phyloP scores from a whole-genome alignment of 2,329 filamentous ascomycete genomes.

The Arachnomyces sp. region DNA sequence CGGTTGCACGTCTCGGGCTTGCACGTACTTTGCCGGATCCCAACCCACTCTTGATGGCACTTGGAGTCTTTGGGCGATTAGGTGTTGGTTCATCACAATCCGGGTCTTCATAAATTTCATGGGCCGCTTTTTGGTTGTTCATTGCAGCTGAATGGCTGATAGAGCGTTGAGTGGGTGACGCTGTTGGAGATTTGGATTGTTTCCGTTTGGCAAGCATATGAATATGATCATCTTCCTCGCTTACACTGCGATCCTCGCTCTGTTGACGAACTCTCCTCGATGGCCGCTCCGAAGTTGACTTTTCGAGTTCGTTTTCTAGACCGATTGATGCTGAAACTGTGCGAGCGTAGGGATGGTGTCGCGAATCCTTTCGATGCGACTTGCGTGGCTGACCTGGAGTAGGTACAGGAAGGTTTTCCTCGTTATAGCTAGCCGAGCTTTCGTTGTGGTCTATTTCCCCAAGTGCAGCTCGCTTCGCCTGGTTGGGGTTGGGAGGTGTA shows the following conservation, averaged over 20 bases:
- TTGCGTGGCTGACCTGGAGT: slow-evolving; percentile 95
- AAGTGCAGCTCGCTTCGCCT: slow-evolving; percentile 73
- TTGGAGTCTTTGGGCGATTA: slow-evolving; percentile 40
- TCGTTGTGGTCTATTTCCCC: slow-evolving; percentile 87
- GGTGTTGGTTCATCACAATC: slow-evolving; percentile 53
- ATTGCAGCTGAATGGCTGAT: slow-evolving; percentile 69
- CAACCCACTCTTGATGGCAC: slow-evolving; percentile 46
- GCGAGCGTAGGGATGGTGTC: slow-evolving; percentile 65
- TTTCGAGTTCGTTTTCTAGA: slow-evolving; percentile 24
- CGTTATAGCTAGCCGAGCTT: slow-evolving; percentile 39
- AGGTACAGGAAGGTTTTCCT: slow-evolving; percentile 88
- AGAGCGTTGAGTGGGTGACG: slow-evolving; percentile 58
- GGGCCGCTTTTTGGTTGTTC: slow-evolving; percentile 57
- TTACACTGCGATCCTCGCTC: slow-evolving; percentile 55
- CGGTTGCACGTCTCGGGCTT: slow-evolving; percentile 40
- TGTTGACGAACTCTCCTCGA: slow-evolving; percentile 48
- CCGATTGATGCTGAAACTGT: slow-evolving; percentile 42
- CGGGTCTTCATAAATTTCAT: slow-evolving; percentile 57
- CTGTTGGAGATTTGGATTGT: slow-evolving; percentile 55
- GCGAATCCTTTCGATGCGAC: slow-evolving; percentile 65
- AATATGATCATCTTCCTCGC: slow-evolving; percentile 75
- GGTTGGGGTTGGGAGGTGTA: slow-evolving; percentile 74
- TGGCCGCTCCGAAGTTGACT: slow-evolving; percentile 29
- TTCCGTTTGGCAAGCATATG: slow-evolving; percentile 63
- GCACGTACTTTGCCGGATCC: slow-evolving; percentile 58